Base-by-base conservation (phyloP, 2,329 filamentous ascomycete species). In the Monascus ruber region DNA sequence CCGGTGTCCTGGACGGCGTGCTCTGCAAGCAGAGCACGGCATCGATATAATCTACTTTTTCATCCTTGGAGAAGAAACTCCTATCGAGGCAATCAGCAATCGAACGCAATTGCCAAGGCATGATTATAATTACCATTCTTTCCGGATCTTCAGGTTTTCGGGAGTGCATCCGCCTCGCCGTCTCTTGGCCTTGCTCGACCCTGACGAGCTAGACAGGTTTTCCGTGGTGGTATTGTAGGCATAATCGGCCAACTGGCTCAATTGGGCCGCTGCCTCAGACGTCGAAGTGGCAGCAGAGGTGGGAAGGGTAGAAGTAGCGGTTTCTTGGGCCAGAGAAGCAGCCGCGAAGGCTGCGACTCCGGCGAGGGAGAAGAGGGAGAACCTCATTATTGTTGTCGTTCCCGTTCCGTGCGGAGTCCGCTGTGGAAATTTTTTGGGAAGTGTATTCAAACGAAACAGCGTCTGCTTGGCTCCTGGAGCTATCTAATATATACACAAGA, bases 11-110 rank as follows among this genome's bases (percentile, higher is more conserved):
- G 4, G 66, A 46, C 1, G 67, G 63, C 44, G 57, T 54, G 4
- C 47, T 47, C 42, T 64, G 60, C 11, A 73, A 48, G 39, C 71
- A 73, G 32, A 65, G 54, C 36, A 70, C 62, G 2, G 70, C 68
- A 5, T 59, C 50, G 37, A 66, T 68, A 49, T 72, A 73, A 5
- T 54, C 54, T 24, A 56, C 55, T 39, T 58, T 59, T 44, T 67
- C 54, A 0, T 38, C 11, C 17, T 43, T 37, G 4, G 58, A 55
- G 33, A 68, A 58, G 3, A 56, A 33, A 31, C 48, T 51, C 56
- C 56, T 57, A 35, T 17, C 3, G 17, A 17, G 17, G 17, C 17
- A 17, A 17, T 17, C 17, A 17, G 17, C 17, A 17, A 17, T 17
- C 3, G 17, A 17, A 17, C 17, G 17, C 17, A 17, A 17, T 17